Evolutionary conservation across 306 rosid species (phyloP), one percentile per base, ranked within the genome.

Genomic region (Casuarina cunninghamiana): DNA sequence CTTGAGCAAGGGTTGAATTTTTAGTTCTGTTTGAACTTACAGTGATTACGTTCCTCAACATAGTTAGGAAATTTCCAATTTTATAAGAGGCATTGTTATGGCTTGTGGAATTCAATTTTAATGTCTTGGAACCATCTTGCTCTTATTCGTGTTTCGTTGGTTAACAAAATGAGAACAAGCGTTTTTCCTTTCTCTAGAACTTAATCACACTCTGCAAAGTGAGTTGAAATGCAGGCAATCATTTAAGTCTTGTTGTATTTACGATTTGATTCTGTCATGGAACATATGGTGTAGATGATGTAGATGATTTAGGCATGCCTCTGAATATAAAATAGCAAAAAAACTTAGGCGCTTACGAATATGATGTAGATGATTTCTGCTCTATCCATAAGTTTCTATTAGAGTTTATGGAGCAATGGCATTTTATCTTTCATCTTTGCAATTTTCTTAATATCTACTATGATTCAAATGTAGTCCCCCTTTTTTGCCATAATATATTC

Each of bases 1-100:
- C 26, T 72, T 19, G 39, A 38, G 57, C 69, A 61, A 80, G 72
- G 71, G 54, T 75, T 49, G 80, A 53, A 75, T 69, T n/a, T 68
- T 6, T 68, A 16, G 21, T 17, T 9, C 72, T 68, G 9, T 6
- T 2, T 16, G 19, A 44, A 42, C 51, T 19, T 43, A 5, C 16
- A 13, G 19, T 44, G 53, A n/a, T 68, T n/a, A 11, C 19, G 35
- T 19, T 15, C 51, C 50, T 68, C 6, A 42, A 68, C 37, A 17
- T 16, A n/a, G 38, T 7, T 19, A 49, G 44, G 10, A 50, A 70
- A 70, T 48, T 70, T 38, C 74, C 42, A 6, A 32, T 26, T 45
- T 12, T 26, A 70, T 49, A 5, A 26, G 21, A 6, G 43, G 39
- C 21, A 13, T 68, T 70, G 46, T 70, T 48, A n/a, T 66, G 71